Evolutionary conservation across 2,329 filamentous ascomycete genomes (phyloP), one percentile per base, ranked within the genome.

Genomic region (Penicillium verrucosum): DNA sequence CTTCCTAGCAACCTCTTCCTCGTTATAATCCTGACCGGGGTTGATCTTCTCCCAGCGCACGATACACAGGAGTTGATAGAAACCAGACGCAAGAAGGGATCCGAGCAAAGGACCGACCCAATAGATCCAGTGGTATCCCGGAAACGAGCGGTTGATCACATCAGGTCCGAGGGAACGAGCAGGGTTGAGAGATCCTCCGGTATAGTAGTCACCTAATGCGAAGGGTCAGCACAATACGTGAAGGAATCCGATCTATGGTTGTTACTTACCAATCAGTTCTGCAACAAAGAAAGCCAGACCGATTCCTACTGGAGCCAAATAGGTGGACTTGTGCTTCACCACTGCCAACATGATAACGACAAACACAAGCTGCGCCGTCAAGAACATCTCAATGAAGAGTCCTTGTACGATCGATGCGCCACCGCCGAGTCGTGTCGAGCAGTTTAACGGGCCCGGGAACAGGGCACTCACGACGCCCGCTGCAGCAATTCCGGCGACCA

Each of bases 241-340:
- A 9, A 25, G 21, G n/a, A 11, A 14, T 32, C 29, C 6, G 9
- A 23, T 10, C 9, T 11, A 34, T 9, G 12, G 3, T 16, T 4
- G 21, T 27, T 8, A 60, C 66, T 32, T 67, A 72, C 79, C 81
- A 4, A 77, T 73, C 48, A 85, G 60, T 56, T 84, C 79, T 0
- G 77, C 76, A 42, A 90, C 81, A 70, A 91, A 90, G 51, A 91
- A 80, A 0, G 87, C 79, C 2, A 90, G 73, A 1, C 89, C 89
- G 63, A 92, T 89, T 12, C 86, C 87, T 4, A 91, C 75, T 0
- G 89, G 88, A 0, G 88, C 88, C 1, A 90, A 74, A 67, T 81
- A 89, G 0, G 88, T 91, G 2, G 84, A 84, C 43, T 86, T 85
- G 70, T 90, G 87, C 74, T 91, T 90, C 69, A 90, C 87, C 4